Evolutionary conservation across 441 rosid species (phyloP).

Genomic region (Syzygium syzygioides): DNA sequence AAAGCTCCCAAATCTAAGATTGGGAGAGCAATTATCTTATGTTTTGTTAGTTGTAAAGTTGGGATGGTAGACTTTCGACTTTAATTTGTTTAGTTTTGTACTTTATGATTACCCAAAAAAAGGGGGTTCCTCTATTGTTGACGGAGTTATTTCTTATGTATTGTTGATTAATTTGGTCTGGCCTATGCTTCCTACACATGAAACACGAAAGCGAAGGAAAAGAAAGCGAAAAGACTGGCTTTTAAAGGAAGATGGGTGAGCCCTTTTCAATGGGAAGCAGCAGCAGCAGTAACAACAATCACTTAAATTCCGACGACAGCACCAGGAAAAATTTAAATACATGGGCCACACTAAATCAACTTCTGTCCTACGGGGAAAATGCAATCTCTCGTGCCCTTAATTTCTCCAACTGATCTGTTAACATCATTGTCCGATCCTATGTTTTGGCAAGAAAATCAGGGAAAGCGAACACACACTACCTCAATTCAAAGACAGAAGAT

Average conservation of each 20-base stretch:
- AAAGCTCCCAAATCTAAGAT: too few species aligned
- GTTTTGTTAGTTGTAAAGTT: too few species aligned
- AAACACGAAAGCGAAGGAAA: not conserved
- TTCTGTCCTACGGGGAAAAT: not conserved
- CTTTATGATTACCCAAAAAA: too few species aligned
- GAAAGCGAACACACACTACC: not conserved
- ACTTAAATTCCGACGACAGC: not conserved
- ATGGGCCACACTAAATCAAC: not conserved
- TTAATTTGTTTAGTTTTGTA: too few species aligned
- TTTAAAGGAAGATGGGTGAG: not conserved
- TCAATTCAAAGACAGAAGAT: not conserved
- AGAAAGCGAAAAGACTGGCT: not conserved
- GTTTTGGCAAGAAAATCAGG: not conserved
- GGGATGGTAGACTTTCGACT: too few species aligned
- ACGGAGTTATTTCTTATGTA: not conserved
- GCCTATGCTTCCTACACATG: not conserved
- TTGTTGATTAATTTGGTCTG: not conserved
- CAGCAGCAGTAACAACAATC: not conserved
- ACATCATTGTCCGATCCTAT: not conserved
- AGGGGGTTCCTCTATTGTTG: not conserved
- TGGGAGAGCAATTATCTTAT: too few species aligned
- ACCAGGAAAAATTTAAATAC: not conserved
- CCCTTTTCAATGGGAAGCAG: not conserved
- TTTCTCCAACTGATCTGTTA: not conserved
- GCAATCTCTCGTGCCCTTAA: not conserved